Evolutionary conservation across 169 alveolate genomes (phyloP).

Genomic region (Babesia sp.): DNA sequence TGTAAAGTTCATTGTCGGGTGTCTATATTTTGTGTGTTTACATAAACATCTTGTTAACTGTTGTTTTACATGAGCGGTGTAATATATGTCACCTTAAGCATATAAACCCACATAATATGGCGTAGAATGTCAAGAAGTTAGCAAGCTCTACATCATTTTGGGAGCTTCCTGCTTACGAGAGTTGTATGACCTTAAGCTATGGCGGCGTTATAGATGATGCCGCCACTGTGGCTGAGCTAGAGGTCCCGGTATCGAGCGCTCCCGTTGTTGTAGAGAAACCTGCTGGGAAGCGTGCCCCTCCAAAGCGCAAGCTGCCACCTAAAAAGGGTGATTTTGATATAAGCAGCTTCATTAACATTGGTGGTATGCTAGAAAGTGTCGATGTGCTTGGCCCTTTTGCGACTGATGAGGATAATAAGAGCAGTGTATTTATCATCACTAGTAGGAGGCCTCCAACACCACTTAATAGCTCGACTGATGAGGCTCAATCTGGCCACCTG

Average conservation of each 20-base stretch:
- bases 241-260: not conserved
- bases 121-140: conserved; percentile 4
- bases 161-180: conserved; percentile 19
- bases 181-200: conserved; percentile 8
- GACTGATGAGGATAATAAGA: not conserved
- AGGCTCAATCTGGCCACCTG: not conserved
- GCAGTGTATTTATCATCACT: not conserved
- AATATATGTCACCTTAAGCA: not conserved
- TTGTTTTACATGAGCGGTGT: not conserved
- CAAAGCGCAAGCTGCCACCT: not conserved
- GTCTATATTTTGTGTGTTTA: too few species aligned
- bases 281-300: not conserved
- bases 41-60: too few species aligned
- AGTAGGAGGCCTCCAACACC: not conserved
- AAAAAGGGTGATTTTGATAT: not conserved
- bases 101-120: not conserved
- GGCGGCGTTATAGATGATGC: not conserved
- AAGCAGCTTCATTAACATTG: conserved; percentile 13
- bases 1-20: too few species aligned
- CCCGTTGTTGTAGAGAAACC: not conserved
- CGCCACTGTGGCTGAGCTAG: not conserved
- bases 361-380: not conserved
- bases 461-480: not conserved
- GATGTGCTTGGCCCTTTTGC: conserved; percentile 6
- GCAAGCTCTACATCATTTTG: not conserved